Conservation (phyloP, 2,329 filamentous ascomycete species). For the Mycosphaerella arachidis region DNA sequence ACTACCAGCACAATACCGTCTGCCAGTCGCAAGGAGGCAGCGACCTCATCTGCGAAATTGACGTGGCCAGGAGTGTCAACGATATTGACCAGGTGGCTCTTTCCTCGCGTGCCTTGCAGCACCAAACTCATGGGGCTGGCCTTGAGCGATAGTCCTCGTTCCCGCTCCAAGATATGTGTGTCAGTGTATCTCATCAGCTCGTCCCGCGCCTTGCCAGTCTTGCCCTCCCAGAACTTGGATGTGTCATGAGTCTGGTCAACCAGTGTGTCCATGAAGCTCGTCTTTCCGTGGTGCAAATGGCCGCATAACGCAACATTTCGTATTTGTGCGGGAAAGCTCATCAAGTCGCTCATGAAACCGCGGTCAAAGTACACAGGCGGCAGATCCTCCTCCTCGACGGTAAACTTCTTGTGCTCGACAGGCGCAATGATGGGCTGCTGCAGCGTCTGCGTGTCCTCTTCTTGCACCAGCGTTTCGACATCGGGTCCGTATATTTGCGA, state of each 20-base stretch:
- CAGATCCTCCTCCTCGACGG: conserved; percentile 86
- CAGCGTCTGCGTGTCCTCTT: conserved; percentile 92
- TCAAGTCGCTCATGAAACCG: conserved; percentile 88
- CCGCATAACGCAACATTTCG: conserved; percentile 89
- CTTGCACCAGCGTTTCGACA: conserved; percentile 92
- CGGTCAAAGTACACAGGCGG: conserved; percentile 84
- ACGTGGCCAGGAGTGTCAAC: conserved; percentile 96
- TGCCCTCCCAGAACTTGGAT: conserved; percentile 69
- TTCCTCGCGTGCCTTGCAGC: conserved; percentile 80
- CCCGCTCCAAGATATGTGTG: conserved; percentile 79
- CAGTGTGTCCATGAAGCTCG: conserved; percentile 96
- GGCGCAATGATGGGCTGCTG: conserved; percentile 91
- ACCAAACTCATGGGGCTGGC: conserved; percentile 91
- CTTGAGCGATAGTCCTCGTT: conserved; percentile 88
- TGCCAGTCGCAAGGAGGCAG: conserved; percentile 76
- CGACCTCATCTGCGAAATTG: conserved; percentile 97
- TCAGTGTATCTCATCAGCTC: conserved; percentile 95
- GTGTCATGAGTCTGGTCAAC: conserved; percentile 94
- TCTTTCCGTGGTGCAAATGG: conserved; percentile 96
- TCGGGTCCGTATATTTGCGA: conserved; percentile 90
- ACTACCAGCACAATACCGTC: conserved; percentile 92
- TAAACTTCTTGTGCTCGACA: conserved; percentile 92
- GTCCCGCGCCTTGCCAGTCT: conserved; percentile 74
- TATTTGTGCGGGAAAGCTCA: conserved; percentile 93
- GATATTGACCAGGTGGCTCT: conserved; percentile 92